Base-by-base conservation (phyloP, 2,329 filamentous ascomycete species). In the Neofusicoccum sp. region DNA sequence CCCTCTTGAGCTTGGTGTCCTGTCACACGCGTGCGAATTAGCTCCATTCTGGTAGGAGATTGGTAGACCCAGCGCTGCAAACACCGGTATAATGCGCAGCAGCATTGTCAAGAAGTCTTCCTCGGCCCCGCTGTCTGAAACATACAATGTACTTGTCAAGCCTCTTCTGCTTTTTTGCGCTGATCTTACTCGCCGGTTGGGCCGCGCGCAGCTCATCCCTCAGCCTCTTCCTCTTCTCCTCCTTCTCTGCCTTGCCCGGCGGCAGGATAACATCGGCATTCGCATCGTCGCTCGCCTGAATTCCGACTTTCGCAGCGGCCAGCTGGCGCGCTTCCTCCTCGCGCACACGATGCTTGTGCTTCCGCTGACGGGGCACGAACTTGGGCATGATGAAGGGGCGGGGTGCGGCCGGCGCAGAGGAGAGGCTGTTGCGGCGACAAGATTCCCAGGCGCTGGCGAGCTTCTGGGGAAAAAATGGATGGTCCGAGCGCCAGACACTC, bases 1-100 rank as follows among this genome's bases (percentile, higher is more conserved):
- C 95, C 76, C 96, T 97, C 76, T 89, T 91, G 49, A 99, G 81
- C 83, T 99, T 99, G 64, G 85, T 95, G 71, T 98, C 93, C 83
- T 85, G 70, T 16, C 37, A 7, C 6, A 14, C 36, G 44, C 22
- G 34, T 45, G 7, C 16, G 22, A 29, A 49, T 49, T 33, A 65
- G 66, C 52, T n/a, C n/a, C 29, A 28, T 4, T 28, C 3, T 1
- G 22, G 22, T 22, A 22, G 22, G 22, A 22, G 22, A 22, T 22
- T 22, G 22, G 22, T 22, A 22, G 22, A 22, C 22, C 22, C 1
- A 22, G 22, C 22, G 22, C 22, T 22, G 22, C 22, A 22, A 65
- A 41, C 39, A 64, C 56, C 4, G 16, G 14, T 22, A 16, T 12
- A 22, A 28, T 62, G 33, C 11, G 33, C 11, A 60, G 11, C 39